Percentiles rank a stretch among this genome's conserved stretches.
Evolutionary conservation across 2,329 filamentous ascomycete genomes (phyloP).

Genomic region (Nemania serpens): DNA sequence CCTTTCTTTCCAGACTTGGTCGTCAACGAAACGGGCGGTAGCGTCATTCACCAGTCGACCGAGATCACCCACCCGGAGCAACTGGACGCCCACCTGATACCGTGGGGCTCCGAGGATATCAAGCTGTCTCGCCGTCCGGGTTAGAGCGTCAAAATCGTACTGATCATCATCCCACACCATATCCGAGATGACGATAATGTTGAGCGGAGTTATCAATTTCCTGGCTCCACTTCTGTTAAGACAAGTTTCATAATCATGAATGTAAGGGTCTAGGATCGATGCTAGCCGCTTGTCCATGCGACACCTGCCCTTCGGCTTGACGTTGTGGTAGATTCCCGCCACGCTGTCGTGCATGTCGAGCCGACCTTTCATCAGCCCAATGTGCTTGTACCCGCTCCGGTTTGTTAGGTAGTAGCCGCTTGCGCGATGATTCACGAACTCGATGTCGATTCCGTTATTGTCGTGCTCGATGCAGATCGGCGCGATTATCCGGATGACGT

Average conservation of each 20-base stretch:
- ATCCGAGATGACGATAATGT: constrained; percentile 76
- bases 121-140: constrained; percentile 64
- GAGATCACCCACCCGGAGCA: constrained; percentile 72
- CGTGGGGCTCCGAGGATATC: constrained; percentile 62
- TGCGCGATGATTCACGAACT: constrained; percentile 67
- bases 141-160: neutral
- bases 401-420: constrained; percentile 11
- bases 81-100: constrained; percentile 75
- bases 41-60: constrained; percentile 58
- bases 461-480: constrained; percentile 71
- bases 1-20: constrained; percentile 56
- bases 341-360: constrained; percentile 37
- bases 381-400: constrained; percentile 34
- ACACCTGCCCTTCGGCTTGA: constrained; percentile 32
- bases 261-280: constrained; percentile 31
- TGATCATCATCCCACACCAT: constrained; percentile 69
- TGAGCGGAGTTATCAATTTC: constrained; percentile 59
- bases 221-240: constrained; percentile 2
- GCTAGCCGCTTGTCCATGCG: constrained; percentile 27
- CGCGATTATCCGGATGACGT: constrained; percentile 66
- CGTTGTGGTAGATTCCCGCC: constrained; percentile 35
- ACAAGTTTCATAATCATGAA: constrained; percentile 19
- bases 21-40: constrained; percentile 58
- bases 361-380: constrained; percentile 28
- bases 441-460: constrained; percentile 71